Evolutionary conservation across 306 rosid species (phyloP).

Genomic region (Prunus persica): Prunus_persica_NCBIv2 NC_034011.1:19456001-19456500

Average conservation of each 20-base stretch:
- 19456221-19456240: background rate
- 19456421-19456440: background rate
- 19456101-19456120: background rate
- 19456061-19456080: background rate
- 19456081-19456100: background rate
- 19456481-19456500: background rate
- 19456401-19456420: background rate
- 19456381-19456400: background rate
- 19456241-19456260: background rate
- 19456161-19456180: background rate
- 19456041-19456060: background rate
- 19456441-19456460: background rate
- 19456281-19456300: background rate
- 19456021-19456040: slow-evolving; percentile 13
- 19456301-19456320: background rate
- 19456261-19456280: background rate
- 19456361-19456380: background rate
- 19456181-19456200: background rate
- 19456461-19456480: background rate
- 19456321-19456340: background rate
- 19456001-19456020: slow-evolving; percentile 1
- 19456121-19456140: background rate
- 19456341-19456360: background rate
- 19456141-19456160: background rate
- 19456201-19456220: background rate